Base-by-base conservation (phyloP, 2,329 filamentous ascomycete species). In the Ceratocystiopsis sp. region DNA sequence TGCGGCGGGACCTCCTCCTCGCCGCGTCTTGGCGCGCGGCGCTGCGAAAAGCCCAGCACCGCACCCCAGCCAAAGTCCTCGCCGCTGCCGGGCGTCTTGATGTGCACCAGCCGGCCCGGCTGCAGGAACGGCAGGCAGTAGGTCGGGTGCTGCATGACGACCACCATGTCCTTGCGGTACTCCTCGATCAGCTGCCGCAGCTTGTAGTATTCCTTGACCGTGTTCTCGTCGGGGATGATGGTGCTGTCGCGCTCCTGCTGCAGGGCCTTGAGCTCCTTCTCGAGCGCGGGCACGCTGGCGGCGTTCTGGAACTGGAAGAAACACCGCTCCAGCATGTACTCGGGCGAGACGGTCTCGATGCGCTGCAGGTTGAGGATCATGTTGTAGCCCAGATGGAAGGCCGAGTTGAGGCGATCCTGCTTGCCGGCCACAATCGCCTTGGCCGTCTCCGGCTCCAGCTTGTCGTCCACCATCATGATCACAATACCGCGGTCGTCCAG, bases 291-390 rank as follows among this genome's bases (percentile, higher is more conserved):
- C 10, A 95, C 85, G 51, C 81, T 86, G 12, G 89, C 83, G 2
- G 84, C 84, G 54, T 93, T 96, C 59, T 98, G 91, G 63, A 98
- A 98, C 60, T 98, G 91, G 60, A 84, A 93, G 66, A 98, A 98
- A 57, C 91, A 98, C 52, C 82, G 76, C 65, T 96, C 87, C n/a
- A 98, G 68, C 91, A 98, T 98, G 56, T 84, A 96, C 54, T 98
- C 89, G 2, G 93, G 91, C 10, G 87, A 96, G 41, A 98, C 93
- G n/a, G 86, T 89, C 59, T 98, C 91, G n/a, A 98, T 89, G 61
- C 91, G 75, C 60, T 96, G 80, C 48, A 98, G 64, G 57, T 98
- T 98, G 45, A 98, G 69, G 56, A 98, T 84, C 91, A 98, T 98
- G 65, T 98, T 98, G 69, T 98, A 98, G 32, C 91, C 87, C 15